Percentiles rank a stretch among this genome's conserved stretches.
Conservation (phyloP, 2,329 filamentous ascomycete genomes). For the Penicillium frequentans region DNA sequence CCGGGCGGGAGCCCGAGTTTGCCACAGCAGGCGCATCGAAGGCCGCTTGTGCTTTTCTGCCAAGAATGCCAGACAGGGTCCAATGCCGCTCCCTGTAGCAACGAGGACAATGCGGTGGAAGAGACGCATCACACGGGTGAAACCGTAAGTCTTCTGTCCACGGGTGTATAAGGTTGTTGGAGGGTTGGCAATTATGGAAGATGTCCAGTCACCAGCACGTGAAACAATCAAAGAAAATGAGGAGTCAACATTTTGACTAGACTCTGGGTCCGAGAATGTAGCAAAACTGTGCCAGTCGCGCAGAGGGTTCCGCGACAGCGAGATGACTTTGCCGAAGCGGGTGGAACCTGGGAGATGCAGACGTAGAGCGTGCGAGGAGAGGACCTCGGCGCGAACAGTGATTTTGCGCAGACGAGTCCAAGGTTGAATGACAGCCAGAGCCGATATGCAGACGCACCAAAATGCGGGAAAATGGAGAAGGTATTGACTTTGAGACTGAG, state of each 20-base stretch:
- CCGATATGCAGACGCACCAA: not conserved
- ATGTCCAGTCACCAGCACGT: not conserved
- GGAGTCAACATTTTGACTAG: not conserved
- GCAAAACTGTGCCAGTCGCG: conserved; percentile 78
- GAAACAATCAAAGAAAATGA: not conserved
- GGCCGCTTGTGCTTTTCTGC: not conserved
- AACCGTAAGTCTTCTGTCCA: not conserved
- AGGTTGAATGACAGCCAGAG: not conserved
- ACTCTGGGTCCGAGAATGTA: conserved; percentile 61
- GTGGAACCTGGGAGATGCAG: not conserved
- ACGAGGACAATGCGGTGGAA: not conserved
- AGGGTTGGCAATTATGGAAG: not conserved
- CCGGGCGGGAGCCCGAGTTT: not conserved
- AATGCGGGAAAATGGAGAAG: not conserved
- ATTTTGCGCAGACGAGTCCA: not conserved
- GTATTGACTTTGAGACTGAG: not conserved
- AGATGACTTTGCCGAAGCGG: conserved; percentile 47
- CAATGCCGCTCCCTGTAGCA: not conserved
- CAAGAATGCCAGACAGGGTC: not conserved
- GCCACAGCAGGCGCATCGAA: not conserved
- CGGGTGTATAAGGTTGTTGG: not conserved
- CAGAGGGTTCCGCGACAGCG: conserved; percentile 63
- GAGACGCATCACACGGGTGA: not conserved
- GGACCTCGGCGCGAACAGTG: not conserved
- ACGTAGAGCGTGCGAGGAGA: not conserved